Evolutionary conservation across 2,329 filamentous ascomycete genomes (phyloP), one percentile per base, ranked within the genome.

Genomic region (Fusarium keratoplasticum): DNA sequence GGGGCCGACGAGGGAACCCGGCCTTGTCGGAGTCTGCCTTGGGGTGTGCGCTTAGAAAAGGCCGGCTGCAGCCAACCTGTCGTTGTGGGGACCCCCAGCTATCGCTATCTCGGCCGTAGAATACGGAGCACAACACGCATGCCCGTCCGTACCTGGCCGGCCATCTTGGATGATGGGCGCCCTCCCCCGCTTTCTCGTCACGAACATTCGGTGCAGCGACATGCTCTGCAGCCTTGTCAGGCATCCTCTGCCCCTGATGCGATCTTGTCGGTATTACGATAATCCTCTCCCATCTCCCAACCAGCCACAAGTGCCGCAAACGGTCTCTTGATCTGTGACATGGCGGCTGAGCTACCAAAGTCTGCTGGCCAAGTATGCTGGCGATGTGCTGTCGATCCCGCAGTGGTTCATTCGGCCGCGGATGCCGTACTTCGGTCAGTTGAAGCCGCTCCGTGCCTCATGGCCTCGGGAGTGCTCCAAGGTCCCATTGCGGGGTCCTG

Each of bases 211-310:
- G 65, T 70, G 68, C 72, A 73, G 70, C 44, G 60, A 71, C 61
- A 72, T 61, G 20, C 35, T 71, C 77, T 78, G 68, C 77, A 78
- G 77, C 77, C 77, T 78, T 78, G 77, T 66, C 61, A 66, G 66
- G 69, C 67, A 70, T 73, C 61, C 64, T 58, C 59, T 33, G 35
- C 66, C 52, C 63, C 44, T 59, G 54, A 64, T 61, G 67, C 50
- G 62, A 50, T 42, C 20, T 38, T 36, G 33, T 67, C 60, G 38
- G 36, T 47, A 54, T 67, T 73, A 38, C 20, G 35, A 66, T 57
- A 18, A 63, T 65, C 27, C 54, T 55, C 47, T 60, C 31, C 40
- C 44, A 44, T 20, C n/a, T 55, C 29, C 13, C 31, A 29, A 40
- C 50, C 35, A 18, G 55, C 35, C 20, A 59, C 55, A 59, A 38